Percentiles rank a stretch among this genome's conserved stretches.
These are phyloP conservation scores for Beauveria pseudobassiana DNA, from an alignment of 2,329 filamentous ascomycete species.

Conservation along the genomic window DNA sequence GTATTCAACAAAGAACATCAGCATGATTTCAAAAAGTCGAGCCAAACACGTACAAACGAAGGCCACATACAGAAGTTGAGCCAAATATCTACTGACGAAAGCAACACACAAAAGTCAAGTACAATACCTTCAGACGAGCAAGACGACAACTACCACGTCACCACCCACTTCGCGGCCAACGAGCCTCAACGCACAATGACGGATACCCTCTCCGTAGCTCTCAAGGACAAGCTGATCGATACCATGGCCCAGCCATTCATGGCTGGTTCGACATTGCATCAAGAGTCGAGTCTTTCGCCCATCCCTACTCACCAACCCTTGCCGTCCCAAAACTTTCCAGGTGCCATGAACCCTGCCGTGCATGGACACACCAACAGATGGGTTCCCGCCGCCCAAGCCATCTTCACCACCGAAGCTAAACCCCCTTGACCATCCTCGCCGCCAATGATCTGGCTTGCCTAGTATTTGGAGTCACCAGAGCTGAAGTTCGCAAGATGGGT, in stretches of 20 bases:
- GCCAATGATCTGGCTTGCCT: constrained; percentile 95
- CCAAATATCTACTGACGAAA: constrained; percentile 30
- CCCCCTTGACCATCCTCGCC: constrained; percentile 90
- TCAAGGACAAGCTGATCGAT: constrained; percentile 80
- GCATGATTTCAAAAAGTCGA: constrained; percentile 40
- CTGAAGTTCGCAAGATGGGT: constrained; percentile 87
- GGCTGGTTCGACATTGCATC: constrained; percentile 30
- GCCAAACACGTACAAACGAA: constrained; percentile 36
- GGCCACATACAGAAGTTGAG: constrained; percentile 37
- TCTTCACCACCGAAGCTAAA: constrained; percentile 90
- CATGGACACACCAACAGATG: constrained; percentile 88
- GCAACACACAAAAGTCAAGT: constrained; percentile 38
- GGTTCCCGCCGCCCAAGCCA: constrained; percentile 86
- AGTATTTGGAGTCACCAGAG: constrained; percentile 97
- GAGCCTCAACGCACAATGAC: constrained; percentile 77
- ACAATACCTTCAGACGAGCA: constrained; percentile 49
- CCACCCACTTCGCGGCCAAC: constrained; percentile 53
- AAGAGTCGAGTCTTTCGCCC: constrained; percentile 36
- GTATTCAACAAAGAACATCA: constrained; percentile 17
- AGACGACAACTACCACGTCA: constrained; percentile 38
- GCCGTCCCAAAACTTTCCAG: constrained; percentile 35
- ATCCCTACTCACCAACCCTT: constrained; percentile 31
- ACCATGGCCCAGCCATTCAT: constrained; percentile 76
- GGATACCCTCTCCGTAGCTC: constrained; percentile 64
- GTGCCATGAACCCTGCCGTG: constrained; percentile 49